phyloP scores from a whole-genome alignment of 257 asterid genomes.

The Mitragyna speciosa region DNA sequence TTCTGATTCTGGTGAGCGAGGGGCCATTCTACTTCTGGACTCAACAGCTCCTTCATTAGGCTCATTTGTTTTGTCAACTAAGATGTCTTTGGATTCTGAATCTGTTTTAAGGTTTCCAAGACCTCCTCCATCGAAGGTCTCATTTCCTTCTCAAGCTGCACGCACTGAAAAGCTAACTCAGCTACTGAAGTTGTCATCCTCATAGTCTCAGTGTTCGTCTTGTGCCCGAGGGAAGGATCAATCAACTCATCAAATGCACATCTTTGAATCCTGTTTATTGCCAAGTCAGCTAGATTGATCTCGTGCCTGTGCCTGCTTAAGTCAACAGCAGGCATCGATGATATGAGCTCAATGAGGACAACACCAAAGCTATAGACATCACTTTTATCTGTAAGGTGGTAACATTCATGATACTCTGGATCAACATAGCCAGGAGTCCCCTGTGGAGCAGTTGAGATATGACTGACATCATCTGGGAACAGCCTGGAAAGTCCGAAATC shows the following conservation, averaged over 20 bases:
- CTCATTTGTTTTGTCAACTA: slow-evolving; percentile 16
- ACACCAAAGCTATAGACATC: slow-evolving; percentile 87
- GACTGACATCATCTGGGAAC: slow-evolving; percentile 59
- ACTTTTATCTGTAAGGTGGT: slow-evolving; percentile 67
- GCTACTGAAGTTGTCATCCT: slow-evolving; percentile 76
- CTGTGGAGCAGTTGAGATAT: slow-evolving; percentile 81
- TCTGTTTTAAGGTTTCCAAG: slow-evolving; percentile 33
- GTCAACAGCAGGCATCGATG: slow-evolving; percentile 81
- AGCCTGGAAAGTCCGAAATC: slow-evolving; percentile 80
- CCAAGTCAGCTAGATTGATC: slow-evolving; percentile 66
- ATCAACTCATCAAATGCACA: slow-evolving; percentile 65
- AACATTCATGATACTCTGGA: slow-evolving; percentile 74
- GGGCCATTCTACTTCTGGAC: slow-evolving; percentile 13
- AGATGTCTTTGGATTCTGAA: slow-evolving; percentile 29
- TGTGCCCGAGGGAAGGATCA: slow-evolving; percentile 54
- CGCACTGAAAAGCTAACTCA: slow-evolving; percentile 67
- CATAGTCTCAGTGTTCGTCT: slow-evolving; percentile 41
- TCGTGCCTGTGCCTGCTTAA: slow-evolving; percentile 61
- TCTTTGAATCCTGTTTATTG: slow-evolving; percentile 53
- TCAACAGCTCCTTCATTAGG: slow-evolving; percentile 1
- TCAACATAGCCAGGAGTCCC: slow-evolving; percentile 88
- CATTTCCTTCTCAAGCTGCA: slow-evolving; percentile 67
- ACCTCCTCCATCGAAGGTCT: slow-evolving; percentile 82
- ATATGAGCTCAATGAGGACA: slow-evolving; percentile 68
- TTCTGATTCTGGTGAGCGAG: slow-evolving; percentile 36